Percentiles rank a stretch among this genome's conserved stretches.
Evolutionary conservation across 371 early-diverging fungal species (phyloP).

Genomic region (Mucor racemosus): DNA sequence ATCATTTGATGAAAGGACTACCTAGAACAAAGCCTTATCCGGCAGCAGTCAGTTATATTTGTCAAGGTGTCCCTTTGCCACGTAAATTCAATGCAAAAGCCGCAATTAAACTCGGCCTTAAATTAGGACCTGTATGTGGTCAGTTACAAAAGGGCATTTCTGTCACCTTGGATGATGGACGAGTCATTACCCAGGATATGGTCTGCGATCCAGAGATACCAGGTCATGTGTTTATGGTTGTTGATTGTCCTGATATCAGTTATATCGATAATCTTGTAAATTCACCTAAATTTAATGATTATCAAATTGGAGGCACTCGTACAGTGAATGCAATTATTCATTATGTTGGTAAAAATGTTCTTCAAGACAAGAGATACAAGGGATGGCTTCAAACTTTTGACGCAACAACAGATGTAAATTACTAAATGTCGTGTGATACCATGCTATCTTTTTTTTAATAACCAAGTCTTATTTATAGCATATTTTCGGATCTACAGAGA

Average conservation of each 20-base stretch:
- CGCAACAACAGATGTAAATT: conserved; percentile 60
- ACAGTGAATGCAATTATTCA: conserved; percentile 66
- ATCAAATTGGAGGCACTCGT: conserved; percentile 27
- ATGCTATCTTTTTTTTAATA: not conserved
- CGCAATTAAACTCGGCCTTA: conserved; percentile 79
- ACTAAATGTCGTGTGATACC: not conserved
- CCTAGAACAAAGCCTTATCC: conserved; percentile 52
- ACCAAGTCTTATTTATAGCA: conserved; percentile 50
- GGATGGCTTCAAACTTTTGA: conserved; percentile 80
- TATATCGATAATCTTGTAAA: conserved; percentile 68
- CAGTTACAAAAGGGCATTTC: conserved; percentile 71
- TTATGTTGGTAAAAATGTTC: conserved; percentile 67
- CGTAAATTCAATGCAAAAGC: conserved; percentile 85
- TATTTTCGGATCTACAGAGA: conserved; percentile 62
- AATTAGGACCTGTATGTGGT: conserved; percentile 75
- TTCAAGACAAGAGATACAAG: conserved; percentile 70
- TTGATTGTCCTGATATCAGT: conserved; percentile 79
- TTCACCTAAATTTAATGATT: conserved; percentile 53
- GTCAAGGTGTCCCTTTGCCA: conserved; percentile 74
- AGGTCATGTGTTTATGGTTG: conserved; percentile 71
- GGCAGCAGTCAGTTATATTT: conserved; percentile 72
- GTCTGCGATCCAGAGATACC: conserved; percentile 53
- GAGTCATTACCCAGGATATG: conserved; percentile 73
- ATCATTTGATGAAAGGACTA: conserved; percentile 33
- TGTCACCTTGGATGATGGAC: conserved; percentile 73